Percentiles rank a stretch among this genome's conserved stretches.
Evolutionary conservation across 1,284 basidiomycete genomes (phyloP).

Genomic region (Exobasidium cylindrosporum): DNA sequence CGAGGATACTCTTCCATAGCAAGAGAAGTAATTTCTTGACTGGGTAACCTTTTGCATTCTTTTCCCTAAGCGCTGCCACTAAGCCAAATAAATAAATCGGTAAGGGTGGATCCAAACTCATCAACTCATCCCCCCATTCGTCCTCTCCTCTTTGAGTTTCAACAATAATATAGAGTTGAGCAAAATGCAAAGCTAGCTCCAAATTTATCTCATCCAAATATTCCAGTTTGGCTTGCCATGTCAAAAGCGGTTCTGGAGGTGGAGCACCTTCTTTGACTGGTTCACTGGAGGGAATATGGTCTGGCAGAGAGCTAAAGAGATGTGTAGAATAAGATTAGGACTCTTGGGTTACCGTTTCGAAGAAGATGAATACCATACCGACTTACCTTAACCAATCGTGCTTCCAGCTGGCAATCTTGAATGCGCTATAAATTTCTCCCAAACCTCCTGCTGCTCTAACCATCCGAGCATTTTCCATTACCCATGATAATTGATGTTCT

Average conservation of each 20-base stretch:
- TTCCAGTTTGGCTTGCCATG: conserved; percentile 48
- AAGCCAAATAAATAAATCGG: conserved; percentile 88
- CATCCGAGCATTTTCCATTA: conserved; percentile 86
- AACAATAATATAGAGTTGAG: conserved; percentile 53
- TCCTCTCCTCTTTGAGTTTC: conserved; percentile 46
- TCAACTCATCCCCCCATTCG: conserved; percentile 48
- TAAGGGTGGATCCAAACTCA: conserved; percentile 80
- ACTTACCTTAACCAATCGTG: conserved; percentile 71
- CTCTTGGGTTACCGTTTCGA: not conserved
- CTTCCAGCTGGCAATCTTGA: conserved; percentile 83
- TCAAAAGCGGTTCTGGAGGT: conserved; percentile 34
- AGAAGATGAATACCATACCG: too few species aligned
- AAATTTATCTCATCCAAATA: conserved; percentile 53
- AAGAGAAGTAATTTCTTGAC: conserved; percentile 74
- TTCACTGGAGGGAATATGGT: conserved; percentile 36
- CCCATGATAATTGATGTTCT: conserved; percentile 92
- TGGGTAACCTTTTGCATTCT: conserved; percentile 74
- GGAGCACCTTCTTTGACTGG: conserved; percentile 22
- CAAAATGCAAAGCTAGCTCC: conserved; percentile 50
- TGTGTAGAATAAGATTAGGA: conserved; percentile 53
- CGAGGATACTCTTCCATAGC: conserved; percentile 89
- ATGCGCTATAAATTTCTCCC: conserved; percentile 75
- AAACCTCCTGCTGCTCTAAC: conserved; percentile 82
- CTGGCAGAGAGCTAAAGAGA: conserved; percentile 51
- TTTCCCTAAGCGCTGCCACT: conserved; percentile 84